Conservation (phyloP, 345 rosid genomes). For the Lepidium sativum region DNA sequence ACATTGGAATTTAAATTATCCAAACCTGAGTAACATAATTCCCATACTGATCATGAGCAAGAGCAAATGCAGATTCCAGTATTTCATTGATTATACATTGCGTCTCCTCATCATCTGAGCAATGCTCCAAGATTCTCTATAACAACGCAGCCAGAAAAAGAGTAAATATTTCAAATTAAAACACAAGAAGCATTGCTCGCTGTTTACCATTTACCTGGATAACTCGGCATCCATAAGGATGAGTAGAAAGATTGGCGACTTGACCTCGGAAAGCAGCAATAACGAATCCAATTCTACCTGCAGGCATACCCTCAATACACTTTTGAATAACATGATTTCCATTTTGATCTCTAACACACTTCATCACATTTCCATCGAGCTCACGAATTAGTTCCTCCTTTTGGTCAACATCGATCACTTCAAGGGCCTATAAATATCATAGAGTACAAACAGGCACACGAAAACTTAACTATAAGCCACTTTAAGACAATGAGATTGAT, state of each 20-base stretch:
- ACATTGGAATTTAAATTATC: neutral
- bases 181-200: neutral
- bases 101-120: slow-evolving; percentile 63
- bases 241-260: slow-evolving; percentile 77
- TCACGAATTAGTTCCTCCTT: slow-evolving; percentile 64
- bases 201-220: slow-evolving; percentile 55
- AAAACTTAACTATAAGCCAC: neutral
- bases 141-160: slow-evolving; percentile 11
- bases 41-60: slow-evolving; percentile 97
- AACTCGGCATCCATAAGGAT: slow-evolving; percentile 98
- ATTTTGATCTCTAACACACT: slow-evolving; percentile 92
- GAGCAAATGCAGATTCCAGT: slow-evolving; percentile 64
- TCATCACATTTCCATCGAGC: slow-evolving; percentile 86
- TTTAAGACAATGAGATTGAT: neutral
- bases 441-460: neutral
- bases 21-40: slow-evolving; percentile 96
- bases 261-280: slow-evolving; percentile 80
- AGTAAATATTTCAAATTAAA: neutral
- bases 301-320: slow-evolving; percentile 81
- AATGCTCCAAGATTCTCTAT: slow-evolving; percentile 94
- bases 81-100: slow-evolving; percentile 85
- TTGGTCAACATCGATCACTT: slow-evolving; percentile 91
- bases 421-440: slow-evolving; percentile 62
- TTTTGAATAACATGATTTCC: slow-evolving; percentile 98
- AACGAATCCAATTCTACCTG: slow-evolving; percentile 65